phyloP scores from a whole-genome alignment of 2,329 filamentous ascomycete genomes.

The Chaetomiaceae sp. region DNA sequence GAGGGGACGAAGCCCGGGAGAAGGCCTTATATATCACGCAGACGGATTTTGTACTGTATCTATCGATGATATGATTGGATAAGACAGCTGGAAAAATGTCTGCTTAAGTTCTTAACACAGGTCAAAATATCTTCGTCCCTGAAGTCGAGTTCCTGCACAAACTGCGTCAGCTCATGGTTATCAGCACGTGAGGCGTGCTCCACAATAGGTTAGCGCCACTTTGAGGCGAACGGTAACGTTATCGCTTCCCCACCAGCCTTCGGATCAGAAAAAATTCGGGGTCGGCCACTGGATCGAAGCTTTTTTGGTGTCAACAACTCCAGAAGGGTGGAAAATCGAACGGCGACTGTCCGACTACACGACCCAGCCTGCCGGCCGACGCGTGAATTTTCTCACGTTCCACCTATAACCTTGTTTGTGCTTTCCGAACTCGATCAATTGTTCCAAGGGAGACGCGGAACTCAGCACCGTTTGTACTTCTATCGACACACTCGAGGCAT shows the following conservation, averaged over 20 bases:
- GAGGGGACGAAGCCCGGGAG: background rate
- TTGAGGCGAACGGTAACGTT: too few species aligned
- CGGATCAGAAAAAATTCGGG: constrained; percentile 21
- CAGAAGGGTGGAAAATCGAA: constrained; percentile 22
- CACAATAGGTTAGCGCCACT: constrained; percentile 8
- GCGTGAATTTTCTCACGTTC: constrained; percentile 21
- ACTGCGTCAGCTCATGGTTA: too few species aligned
- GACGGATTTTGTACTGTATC: background rate
- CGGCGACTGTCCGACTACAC: constrained; percentile 22
- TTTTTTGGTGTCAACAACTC: constrained; percentile 11
- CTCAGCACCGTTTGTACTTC: background rate
- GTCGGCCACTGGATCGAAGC: constrained; percentile 2
- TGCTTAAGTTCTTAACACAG: too few species aligned
- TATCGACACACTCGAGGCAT: background rate
- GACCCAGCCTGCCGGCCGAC: constrained; percentile 22
- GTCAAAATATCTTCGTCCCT: too few species aligned
- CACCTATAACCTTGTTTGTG: constrained; percentile 15
- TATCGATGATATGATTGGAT: too few species aligned
- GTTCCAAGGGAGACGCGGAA: background rate
- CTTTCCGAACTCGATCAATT: constrained; percentile 8
- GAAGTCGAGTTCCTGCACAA: too few species aligned
- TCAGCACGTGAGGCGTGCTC: constrained; percentile 11
- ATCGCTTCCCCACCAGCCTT: constrained; percentile 13
- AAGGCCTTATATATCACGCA: background rate
- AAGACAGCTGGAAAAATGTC: too few species aligned